These are phyloP conservation scores for Camelina neglecta DNA, from an alignment of 345 rosid genomes.

Conservation along the genomic window DNA sequence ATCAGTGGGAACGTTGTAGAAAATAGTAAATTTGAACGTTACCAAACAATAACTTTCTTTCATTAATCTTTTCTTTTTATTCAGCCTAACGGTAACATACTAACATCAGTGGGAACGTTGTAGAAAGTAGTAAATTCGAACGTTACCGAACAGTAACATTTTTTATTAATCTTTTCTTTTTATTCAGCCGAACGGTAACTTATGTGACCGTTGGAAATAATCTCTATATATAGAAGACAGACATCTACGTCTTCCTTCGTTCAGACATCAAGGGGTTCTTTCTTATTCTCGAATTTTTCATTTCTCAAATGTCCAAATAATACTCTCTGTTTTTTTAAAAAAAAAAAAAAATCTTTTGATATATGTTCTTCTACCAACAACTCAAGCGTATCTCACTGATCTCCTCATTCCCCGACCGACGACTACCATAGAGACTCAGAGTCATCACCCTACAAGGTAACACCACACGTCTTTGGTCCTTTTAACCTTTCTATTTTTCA, in stretches of 20 bases:
- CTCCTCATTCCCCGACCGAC: neutral
- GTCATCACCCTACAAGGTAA: neutral
- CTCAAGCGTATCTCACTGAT: neutral
- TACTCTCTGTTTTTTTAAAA: neutral
- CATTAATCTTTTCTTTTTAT: neutral
- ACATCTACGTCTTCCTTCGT: neutral
- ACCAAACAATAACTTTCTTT: neutral
- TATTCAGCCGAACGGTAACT: neutral
- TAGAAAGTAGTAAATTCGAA: neutral
- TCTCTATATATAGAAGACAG: neutral
- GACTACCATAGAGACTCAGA: neutral
- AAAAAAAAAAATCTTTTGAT: no score
- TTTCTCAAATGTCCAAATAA: neutral
- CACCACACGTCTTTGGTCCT: neutral
- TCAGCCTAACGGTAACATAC: neutral
- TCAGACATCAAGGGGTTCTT: neutral
- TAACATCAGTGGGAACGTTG: neutral
- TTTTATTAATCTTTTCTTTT: neutral
- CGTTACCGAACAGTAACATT: neutral
- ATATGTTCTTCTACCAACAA: neutral
- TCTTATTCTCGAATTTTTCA: neutral
- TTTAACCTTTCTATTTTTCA: neutral
- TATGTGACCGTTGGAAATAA: conserved; percentile 3
- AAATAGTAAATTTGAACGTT: neutral
- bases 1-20: neutral